Evolutionary conservation across 768 basidiomycete species (phyloP), one percentile per base, ranked within the genome.

Genomic region (Boletus vinaceobasis): DNA sequence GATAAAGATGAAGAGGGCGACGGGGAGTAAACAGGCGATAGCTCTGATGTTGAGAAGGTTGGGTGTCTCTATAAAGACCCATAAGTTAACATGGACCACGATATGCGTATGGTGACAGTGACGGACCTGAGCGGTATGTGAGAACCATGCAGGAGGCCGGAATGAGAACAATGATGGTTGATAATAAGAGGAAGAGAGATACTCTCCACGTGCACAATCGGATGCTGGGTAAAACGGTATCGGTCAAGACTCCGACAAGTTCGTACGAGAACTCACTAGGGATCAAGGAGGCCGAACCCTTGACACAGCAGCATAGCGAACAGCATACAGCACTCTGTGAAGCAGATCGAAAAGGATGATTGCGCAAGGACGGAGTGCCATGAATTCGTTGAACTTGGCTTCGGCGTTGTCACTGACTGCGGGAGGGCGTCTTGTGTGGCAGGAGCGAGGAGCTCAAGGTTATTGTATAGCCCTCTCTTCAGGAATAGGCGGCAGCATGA

Each of bases 231-330:
- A 17, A 13, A 5, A 43, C 1, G 5, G 9, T 19, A 29, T 53
- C 32, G 15, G 51, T 56, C 29, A 55, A 26, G 38, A 38, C n/a
- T 37, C n/a, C 36, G 51, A 57, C 43, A 42, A 43, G 23, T 2
- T 7, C n/a, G 10, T 53, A 43, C 5, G 29, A 43, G 32, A 23
- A 75, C 85, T 54, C 45, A 90, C 88, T 70, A 67, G 11, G 83
- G 64, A 35, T 79, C 73, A 36, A 91, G 74, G 1, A 84, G 40
- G 38, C 77, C 73, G 44, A 83, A 49, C 3, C 79, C 86, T 70
- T 93, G 90, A n/a, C 81, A 77, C 70, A 92, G 80, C 6, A 93
- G 73, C 52, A 93, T 74, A 13, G 83, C 58, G 62, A 92, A 92
- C 55, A 93, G 72, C 61, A 82, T 79, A 57, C 84, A 86, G 48